Evolutionary conservation across 345 rosid species (phyloP).

Genomic region (Boechera stricta): DNA sequence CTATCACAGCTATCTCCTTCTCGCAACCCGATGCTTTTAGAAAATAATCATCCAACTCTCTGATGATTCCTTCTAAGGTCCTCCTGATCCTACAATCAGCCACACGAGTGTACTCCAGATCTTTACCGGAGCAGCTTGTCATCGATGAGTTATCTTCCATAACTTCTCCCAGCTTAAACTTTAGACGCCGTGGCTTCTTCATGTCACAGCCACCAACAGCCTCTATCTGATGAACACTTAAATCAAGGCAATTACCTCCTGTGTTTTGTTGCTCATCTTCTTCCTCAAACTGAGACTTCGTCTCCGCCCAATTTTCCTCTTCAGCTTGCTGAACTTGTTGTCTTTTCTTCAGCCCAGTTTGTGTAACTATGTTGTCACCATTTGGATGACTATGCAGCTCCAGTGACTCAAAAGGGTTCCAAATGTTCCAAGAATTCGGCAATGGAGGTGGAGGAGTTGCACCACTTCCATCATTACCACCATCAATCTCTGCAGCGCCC

Average conservation of each 20-base stretch:
- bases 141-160: conserved; percentile 62
- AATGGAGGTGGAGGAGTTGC: conserved; percentile 55
- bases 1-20: conserved; percentile 72
- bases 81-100: conserved; percentile 56
- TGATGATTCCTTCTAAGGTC: conserved; percentile 71
- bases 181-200: conserved; percentile 46
- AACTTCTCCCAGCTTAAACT: conserved; percentile 49
- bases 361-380: conserved; percentile 43
- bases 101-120: conserved; percentile 49
- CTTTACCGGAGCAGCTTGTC: conserved; percentile 62
- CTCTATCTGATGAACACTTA: conserved; percentile 31
- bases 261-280: conserved; percentile 55
- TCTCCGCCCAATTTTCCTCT: conserved; percentile 77
- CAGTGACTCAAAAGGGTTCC: conserved; percentile 56
- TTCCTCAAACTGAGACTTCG: conserved; percentile 71
- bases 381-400: conserved; percentile 38
- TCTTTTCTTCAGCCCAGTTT: conserved; percentile 41
- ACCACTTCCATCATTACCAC: conserved; percentile 44
- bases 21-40: conserved; percentile 80
- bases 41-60: conserved; percentile 89
- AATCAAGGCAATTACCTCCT: conserved; percentile 36
- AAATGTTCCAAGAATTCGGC: conserved; percentile 58
- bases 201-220: conserved; percentile 36
- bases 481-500: conserved; percentile 45
- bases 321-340: conserved; percentile 51